Conservation (phyloP, 1,284 basidiomycete species). For the Nidula niveotomentosa region DNA sequence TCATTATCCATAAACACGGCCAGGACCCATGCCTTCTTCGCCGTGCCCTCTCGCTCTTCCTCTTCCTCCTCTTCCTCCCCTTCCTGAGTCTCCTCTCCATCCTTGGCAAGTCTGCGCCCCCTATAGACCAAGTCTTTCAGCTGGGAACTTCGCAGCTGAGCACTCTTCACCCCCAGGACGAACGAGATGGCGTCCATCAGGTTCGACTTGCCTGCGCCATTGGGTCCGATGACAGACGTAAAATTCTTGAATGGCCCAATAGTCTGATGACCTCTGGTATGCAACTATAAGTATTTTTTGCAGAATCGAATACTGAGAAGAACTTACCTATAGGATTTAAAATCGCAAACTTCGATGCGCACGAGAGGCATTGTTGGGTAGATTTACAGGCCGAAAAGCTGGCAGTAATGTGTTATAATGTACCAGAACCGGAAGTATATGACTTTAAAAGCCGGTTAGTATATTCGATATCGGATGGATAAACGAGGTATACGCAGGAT, state of each 20-base stretch:
- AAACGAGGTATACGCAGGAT: too few species aligned
- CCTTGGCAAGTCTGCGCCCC: slow-evolving; percentile 71
- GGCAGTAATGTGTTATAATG: too few species aligned
- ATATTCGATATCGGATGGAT: too few species aligned
- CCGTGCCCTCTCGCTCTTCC: slow-evolving; percentile 75
- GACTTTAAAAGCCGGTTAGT: too few species aligned
- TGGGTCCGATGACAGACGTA: slow-evolving; percentile 96
- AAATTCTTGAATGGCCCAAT: slow-evolving; percentile 94
- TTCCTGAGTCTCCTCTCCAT: slow-evolving; percentile 36
- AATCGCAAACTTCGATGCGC: slow-evolving; percentile 87
- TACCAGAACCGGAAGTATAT: too few species aligned
- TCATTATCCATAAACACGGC: slow-evolving; percentile 85
- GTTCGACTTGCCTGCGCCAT: slow-evolving; percentile 99
- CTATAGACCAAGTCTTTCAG: slow-evolving; percentile 96
- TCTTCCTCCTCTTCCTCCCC: slow-evolving; percentile 57
- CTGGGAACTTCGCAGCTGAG: slow-evolving; percentile 91
- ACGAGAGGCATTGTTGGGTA: slow-evolving; percentile 60
- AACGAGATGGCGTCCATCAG: slow-evolving; percentile 99
- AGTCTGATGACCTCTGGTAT: slow-evolving; percentile 71
- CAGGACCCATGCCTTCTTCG: slow-evolving; percentile 92
- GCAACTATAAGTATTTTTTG: slow-evolving; percentile 5
- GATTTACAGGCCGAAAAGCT: neutral
- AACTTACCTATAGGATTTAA: slow-evolving; percentile 84
- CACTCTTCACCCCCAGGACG: slow-evolving; percentile 94
- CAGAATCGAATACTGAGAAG: neutral